phyloP scores from a whole-genome alignment of 805 yeast genomes.

The Wickerhamiella dianesei region DNA sequence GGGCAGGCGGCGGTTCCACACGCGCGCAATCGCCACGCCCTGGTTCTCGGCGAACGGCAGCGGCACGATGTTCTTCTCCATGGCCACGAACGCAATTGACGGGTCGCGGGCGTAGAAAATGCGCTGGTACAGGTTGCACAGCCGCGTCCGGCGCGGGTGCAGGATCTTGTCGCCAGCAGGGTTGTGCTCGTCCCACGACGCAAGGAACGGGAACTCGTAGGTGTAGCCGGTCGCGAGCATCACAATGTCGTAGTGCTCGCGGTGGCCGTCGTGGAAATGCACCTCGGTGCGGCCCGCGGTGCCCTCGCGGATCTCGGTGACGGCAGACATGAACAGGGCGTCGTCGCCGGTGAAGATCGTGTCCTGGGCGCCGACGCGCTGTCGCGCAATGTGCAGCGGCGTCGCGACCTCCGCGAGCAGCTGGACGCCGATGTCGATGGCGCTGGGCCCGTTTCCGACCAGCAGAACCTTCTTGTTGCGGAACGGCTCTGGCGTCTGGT shows the following conservation, averaged over 20 bases:
- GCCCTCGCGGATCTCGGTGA: constrained; percentile 25
- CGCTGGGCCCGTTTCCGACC: constrained; percentile 70
- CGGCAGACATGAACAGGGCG: constrained; percentile 28
- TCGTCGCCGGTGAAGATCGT: constrained; percentile 25
- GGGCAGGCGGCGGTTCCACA: constrained; percentile 40
- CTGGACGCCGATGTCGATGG: constrained; percentile 58
- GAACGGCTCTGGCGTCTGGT: constrained; percentile 35
- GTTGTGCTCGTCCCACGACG: constrained; percentile 16
- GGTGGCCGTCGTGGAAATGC: constrained; percentile 36
- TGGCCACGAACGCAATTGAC: constrained; percentile 47
- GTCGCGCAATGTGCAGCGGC: constrained; percentile 35
- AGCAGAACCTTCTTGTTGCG: constrained; percentile 38
- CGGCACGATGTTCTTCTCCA: constrained; percentile 25
- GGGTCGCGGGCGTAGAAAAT: constrained; percentile 46
- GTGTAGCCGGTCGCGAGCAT: constrained; percentile 68
- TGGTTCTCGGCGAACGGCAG: constrained; percentile 37
- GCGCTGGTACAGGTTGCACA: constrained; percentile 46
- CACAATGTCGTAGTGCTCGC: constrained; percentile 38
- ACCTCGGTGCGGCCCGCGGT: constrained; percentile 21
- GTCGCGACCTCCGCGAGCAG: constrained; percentile 32
- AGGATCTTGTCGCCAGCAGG: constrained; percentile 8
- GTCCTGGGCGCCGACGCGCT: constrained; percentile 31
- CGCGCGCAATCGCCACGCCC: constrained; percentile 50
- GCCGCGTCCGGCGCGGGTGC: constrained; percentile 32
- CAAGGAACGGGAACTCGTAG: constrained; percentile 50